Evolutionary conservation across 148 eudicot species (phyloP).

Genomic region (Beta vulgaris): DNA sequence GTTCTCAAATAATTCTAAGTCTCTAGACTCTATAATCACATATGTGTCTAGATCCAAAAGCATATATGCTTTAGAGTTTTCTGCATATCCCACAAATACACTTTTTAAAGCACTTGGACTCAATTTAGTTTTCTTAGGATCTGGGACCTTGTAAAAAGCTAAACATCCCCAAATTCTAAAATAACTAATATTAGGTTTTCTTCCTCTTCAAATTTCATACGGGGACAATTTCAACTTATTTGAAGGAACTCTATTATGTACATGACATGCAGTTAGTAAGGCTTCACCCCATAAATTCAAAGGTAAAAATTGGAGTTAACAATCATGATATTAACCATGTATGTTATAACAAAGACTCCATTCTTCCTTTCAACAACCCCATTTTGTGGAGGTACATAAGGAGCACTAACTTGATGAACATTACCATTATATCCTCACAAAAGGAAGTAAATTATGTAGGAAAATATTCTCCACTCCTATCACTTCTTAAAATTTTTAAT

Average conservation of each 20-base stretch:
- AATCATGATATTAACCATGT: conserved; percentile 18
- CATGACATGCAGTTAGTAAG: conserved; percentile 7
- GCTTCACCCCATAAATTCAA: conserved; percentile 15
- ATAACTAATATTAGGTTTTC: conserved; percentile 2
- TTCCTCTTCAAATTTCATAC: conserved; percentile 1
- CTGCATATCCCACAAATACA: conserved; percentile 7
- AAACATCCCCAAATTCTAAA: conserved; percentile 9
- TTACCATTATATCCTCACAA: conserved; percentile 4
- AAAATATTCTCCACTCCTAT: too few species aligned
- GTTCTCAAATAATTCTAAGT: conserved; percentile 6
- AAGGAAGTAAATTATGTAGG: too few species aligned
- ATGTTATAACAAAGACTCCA: background rate
- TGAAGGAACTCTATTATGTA: conserved; percentile 10
- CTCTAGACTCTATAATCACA: conserved; percentile 13
- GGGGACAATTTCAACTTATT: background rate
- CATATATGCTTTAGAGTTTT: conserved; percentile 9
- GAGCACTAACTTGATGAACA: conserved; percentile 7
- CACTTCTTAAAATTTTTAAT: too few species aligned
- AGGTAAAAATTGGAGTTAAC: conserved; percentile 11
- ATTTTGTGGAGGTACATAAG: too few species aligned
- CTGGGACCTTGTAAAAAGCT: background rate
- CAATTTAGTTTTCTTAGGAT: conserved; percentile 1
- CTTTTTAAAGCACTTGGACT: background rate
- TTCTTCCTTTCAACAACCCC: conserved; percentile 10
- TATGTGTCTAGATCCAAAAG: conserved; percentile 9